phyloP scores from a whole-genome alignment of 768 basidiomycete genomes.

The Auricularia auricula-judae region DNA sequence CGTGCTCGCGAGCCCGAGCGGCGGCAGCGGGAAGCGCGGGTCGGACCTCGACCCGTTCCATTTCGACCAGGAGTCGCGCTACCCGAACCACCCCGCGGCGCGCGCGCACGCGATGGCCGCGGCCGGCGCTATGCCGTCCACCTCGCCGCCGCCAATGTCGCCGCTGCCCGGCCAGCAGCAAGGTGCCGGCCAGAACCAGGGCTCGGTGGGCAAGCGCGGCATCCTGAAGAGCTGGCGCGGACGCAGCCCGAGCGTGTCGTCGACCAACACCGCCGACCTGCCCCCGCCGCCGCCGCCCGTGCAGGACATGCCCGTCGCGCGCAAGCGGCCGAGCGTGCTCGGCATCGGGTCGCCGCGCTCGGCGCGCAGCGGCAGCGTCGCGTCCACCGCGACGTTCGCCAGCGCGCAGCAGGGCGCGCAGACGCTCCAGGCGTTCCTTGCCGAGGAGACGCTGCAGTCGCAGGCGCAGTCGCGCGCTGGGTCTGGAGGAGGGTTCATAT shows the following conservation, averaged over 20 bases:
- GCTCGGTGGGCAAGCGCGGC: not conserved
- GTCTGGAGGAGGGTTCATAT: no score
- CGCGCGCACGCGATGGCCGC: not conserved
- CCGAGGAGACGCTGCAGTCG: not conserved
- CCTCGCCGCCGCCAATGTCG: not conserved
- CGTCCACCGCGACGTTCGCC: not conserved
- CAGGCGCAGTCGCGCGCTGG: no score
- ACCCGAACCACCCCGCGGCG: constrained; percentile 26
- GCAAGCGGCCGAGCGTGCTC: not conserved
- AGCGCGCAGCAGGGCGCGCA: not conserved
- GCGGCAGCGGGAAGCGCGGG: not conserved
- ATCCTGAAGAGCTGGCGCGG: not conserved
- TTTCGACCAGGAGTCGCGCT: constrained; percentile 67
- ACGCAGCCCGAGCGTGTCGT: not conserved
- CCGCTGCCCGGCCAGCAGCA: no score
- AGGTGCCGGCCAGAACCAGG: no score
- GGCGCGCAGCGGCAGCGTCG: not conserved
- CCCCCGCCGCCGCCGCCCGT: not conserved
- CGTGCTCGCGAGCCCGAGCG: not conserved
- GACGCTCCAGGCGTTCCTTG: not conserved
- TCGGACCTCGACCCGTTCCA: constrained; percentile 37
- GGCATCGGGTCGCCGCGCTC: not conserved
- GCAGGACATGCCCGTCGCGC: not conserved
- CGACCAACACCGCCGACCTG: not conserved
- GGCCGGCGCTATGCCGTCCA: not conserved